Conservation (phyloP, 495 filamentous ascomycete genomes). For the Xylaria grammica region DNA sequence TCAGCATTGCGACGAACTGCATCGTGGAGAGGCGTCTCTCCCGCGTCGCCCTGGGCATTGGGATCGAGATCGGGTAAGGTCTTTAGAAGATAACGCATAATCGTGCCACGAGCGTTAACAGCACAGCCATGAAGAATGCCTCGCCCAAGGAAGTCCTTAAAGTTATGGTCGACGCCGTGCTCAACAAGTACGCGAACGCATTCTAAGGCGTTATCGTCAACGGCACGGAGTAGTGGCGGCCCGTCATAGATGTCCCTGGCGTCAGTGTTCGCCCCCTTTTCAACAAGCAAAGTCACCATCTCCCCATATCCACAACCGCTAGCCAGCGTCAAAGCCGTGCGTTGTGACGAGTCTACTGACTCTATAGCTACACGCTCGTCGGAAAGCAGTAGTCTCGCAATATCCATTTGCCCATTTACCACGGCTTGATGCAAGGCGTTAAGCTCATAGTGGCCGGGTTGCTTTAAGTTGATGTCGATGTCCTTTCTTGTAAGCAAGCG, state of each 20-base stretch:
- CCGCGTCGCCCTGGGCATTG: background rate
- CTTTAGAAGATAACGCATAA: background rate
- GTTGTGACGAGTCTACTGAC: background rate
- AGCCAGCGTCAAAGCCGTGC: background rate
- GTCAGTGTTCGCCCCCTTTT: background rate
- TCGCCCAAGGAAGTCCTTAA: background rate
- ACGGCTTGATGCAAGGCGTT: background rate
- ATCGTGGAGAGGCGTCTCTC: background rate
- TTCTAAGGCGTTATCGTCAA: background rate
- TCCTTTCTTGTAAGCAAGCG: background rate
- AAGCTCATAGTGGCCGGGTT: background rate
- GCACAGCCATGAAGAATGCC: background rate
- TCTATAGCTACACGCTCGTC: background rate
- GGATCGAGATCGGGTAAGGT: background rate
- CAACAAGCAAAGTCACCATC: background rate
- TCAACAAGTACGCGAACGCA: constrained; percentile 1
- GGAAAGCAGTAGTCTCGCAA: background rate
- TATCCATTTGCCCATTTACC: background rate
- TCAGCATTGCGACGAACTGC: background rate
- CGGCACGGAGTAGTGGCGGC: background rate
- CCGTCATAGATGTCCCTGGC: background rate
- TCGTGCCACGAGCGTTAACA: background rate
- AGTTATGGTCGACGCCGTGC: background rate
- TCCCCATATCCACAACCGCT: background rate
- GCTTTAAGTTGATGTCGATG: background rate